Evolutionary conservation across 2,329 filamentous ascomycete genomes (phyloP), one percentile per base, ranked within the genome.

Genomic region (Fusarium sp.): DNA sequence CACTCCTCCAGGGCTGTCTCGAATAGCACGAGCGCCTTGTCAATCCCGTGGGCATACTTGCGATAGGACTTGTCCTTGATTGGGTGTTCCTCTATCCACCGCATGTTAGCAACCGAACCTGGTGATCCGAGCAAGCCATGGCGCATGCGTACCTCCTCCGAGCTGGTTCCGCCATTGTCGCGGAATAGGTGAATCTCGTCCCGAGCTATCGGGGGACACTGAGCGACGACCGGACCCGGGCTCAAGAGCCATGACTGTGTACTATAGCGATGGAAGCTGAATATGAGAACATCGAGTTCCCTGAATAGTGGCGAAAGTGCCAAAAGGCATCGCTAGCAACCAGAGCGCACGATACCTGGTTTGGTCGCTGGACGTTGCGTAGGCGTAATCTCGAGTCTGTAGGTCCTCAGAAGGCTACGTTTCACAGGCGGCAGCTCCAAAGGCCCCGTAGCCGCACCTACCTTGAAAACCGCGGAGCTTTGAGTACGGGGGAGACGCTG

Each of bases 1-100:
- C 97, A 99, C 91, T 99, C 97, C 84, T 98, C 95, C 77, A 98
- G 88, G 34, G 95, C 92, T 18, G 94, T 95, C 81, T 99, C 97
- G 85, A 98, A 99, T 37, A 98, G 88, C 54, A 93, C 90, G 72
- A 99, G 88, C 37, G 95, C 94, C 82, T 95, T 91, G 80, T 98
- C 96, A 75, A 99, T 92, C 68, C 92, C 93, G 58, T 92, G 91
- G 52, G 95, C 95, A 90, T 98, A 99, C 82, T 95, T 93, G 76
- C 95, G 94, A 82, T 94, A 96, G 63, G 88, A 83, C 82, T 92
- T 92, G 83, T 92, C 91, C 81, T 90, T 91, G 50, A 84, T 84
- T 16, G 85, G 85, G 59, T 84, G 76, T 58, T 89, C 91, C 82
- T 94, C 87, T 90, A 67, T 30, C 23, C 39, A 13, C 23, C 18